Evolutionary conservation across 305 asterid species (phyloP).

Genomic region (Rubia peregrina): DNA sequence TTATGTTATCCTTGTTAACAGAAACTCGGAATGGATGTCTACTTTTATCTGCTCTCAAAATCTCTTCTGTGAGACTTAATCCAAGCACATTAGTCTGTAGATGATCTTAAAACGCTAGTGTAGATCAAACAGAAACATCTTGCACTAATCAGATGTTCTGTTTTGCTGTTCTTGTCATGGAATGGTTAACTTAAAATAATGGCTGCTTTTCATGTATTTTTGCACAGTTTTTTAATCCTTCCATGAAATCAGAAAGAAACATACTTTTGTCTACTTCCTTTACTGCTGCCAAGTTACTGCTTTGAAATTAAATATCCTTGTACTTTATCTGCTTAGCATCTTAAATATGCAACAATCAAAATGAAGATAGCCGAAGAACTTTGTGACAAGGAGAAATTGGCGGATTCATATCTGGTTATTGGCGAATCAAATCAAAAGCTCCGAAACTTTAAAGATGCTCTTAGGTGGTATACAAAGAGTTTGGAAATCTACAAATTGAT

Average conservation of each 20-base stretch:
- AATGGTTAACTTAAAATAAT: background rate
- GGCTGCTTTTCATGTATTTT: background rate
- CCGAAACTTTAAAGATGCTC: conserved; percentile 58
- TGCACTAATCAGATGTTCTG: background rate
- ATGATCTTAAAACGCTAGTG: background rate
- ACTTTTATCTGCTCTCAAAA: background rate
- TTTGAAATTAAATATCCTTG: conserved; percentile 17
- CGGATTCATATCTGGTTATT: conserved; percentile 70
- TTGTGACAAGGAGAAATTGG: conserved; percentile 76
- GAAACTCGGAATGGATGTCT: background rate
- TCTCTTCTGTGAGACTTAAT: background rate
- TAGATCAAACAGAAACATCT: background rate
- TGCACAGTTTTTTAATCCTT: background rate
- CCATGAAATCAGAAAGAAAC: background rate
- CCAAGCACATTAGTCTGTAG: background rate
- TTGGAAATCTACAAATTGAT: conserved; percentile 61
- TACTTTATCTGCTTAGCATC: conserved; percentile 41
- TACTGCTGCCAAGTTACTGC: conserved; percentile 15
- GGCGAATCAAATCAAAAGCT: conserved; percentile 87
- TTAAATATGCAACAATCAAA: conserved; percentile 67
- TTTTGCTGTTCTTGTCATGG: background rate
- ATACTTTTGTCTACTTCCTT: background rate
- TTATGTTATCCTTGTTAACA: background rate
- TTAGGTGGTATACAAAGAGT: conserved; percentile 72
- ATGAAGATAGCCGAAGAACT: conserved; percentile 58